These are phyloP conservation scores for Scytalidium sp. DNA, from an alignment of 2,329 filamentous ascomycete species.

Conservation along the genomic window DNA sequence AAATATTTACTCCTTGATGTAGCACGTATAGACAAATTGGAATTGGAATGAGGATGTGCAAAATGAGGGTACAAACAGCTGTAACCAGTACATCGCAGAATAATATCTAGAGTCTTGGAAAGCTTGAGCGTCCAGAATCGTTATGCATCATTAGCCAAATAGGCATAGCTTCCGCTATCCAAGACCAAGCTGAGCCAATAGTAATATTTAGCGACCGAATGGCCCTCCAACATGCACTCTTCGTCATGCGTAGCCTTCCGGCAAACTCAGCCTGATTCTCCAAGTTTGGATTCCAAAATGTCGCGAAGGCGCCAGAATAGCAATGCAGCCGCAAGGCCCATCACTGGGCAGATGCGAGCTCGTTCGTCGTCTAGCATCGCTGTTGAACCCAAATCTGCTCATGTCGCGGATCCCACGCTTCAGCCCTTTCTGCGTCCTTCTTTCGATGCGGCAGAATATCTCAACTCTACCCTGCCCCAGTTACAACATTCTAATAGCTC, in stretches of 20 bases:
- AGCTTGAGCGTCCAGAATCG: no score
- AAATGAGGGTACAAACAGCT: no score
- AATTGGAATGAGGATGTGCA: no score
- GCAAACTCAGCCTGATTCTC: no score
- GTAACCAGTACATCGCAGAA: no score
- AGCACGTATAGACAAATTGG: no score
- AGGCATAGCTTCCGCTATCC: not conserved
- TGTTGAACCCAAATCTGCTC: constrained; percentile 41
- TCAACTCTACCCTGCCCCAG: constrained; percentile 75
- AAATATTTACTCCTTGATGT: no score
- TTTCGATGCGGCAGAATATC: constrained; percentile 82
- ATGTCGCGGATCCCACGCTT: constrained; percentile 70
- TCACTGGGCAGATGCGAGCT: constrained; percentile 9
- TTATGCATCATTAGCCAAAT: not conserved
- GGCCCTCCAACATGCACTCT: no score
- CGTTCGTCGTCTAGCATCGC: constrained; percentile 7
- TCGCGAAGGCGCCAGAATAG: constrained; percentile 22
- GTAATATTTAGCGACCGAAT: not conserved
- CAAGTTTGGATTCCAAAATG: constrained; percentile 26
- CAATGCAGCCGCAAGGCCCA: constrained; percentile 13
- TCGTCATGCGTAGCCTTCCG: no score
- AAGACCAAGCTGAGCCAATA: not conserved
- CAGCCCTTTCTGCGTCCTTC: constrained; percentile 70
- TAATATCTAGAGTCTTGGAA: no score
- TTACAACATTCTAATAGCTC: constrained; percentile 42